Evolutionary conservation across 148 eudicot species (phyloP), one percentile per base, ranked within the genome.

Genomic region (Silene latifolia): DNA sequence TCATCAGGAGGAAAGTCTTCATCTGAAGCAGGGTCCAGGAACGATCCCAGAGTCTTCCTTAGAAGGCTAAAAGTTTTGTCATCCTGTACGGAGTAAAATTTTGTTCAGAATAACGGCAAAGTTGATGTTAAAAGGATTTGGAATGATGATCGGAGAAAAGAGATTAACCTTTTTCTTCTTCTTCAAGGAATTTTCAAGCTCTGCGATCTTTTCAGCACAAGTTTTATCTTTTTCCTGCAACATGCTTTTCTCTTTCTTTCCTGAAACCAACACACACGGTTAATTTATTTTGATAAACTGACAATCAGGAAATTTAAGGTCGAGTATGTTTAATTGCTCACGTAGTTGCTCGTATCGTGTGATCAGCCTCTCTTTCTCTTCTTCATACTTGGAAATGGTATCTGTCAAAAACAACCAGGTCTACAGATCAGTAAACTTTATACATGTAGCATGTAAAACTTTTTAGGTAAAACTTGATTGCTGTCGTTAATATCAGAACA

Each of bases 11-110:
- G 88, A 80, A 86, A 85, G 73, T 93, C 96, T 39, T 90, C 96
- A 69, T 93, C 96, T 27, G 96, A 93, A 63, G 78, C 90, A 79
- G 87, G 87, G 51, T 86, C 98, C 21, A 90, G 89, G 71, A 93
- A 87, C 19, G 96, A 86, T 63, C 96, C 98, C 46, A 93, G 77
- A 35, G 90, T 87, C 76, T 88, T 93, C 62, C 89, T 85, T 78
- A 93, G 83, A 29, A 93, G 76, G 88, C 86, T 93, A 84, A 93
- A 93, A 35, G 98, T 88, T 79, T 79, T 90, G 80, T 89, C 93
- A 76, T 87, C 96, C 98, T 93, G 85, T 25, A 10, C 35, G 42
- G 42, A 77, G 25, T 12, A 39, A 8, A 44, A 63, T 7, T n/a
- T n/a, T n/a, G n/a, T n/a, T n/a, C n/a, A n/a, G n/a, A n/a, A n/a